phyloP scores from a whole-genome alignment of 2,329 filamentous ascomycete genomes.

The Bipolaris gigantea region DNA sequence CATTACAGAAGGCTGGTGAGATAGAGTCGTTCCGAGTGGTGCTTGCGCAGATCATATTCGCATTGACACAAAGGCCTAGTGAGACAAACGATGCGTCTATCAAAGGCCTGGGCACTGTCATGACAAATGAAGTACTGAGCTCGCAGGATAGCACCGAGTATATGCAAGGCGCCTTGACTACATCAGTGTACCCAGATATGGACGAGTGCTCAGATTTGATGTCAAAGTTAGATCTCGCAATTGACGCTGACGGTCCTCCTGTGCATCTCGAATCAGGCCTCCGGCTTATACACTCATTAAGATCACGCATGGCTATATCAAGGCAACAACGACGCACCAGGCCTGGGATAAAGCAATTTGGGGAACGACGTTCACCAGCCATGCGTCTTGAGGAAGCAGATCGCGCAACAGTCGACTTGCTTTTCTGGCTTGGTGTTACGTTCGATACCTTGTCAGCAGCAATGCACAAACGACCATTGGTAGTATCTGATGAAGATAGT shows the following conservation, averaged over 20 bases:
- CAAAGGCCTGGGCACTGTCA: neutral
- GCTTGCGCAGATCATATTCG: conserved; percentile 52
- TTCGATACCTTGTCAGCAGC: conserved; percentile 60
- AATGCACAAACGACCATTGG: conserved; percentile 53
- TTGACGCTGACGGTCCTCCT: conserved; percentile 43
- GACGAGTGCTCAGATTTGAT: conserved; percentile 36
- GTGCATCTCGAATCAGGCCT: conserved; percentile 47
- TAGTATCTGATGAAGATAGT: conserved; percentile 53
- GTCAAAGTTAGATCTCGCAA: conserved; percentile 37
- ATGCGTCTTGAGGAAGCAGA: conserved; percentile 40
- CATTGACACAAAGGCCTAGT: conserved; percentile 49
- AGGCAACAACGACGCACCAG: conserved; percentile 16
- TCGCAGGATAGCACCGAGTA: neutral
- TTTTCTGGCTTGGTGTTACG: conserved; percentile 64
- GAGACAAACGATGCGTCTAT: conserved; percentile 16
- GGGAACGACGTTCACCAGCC: conserved; percentile 17
- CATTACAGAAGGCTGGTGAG: conserved; percentile 43
- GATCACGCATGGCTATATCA: conserved; percentile 34
- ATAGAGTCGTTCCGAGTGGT: conserved; percentile 52
- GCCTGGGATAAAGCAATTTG: conserved; percentile 10
- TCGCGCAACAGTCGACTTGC: conserved; percentile 54
- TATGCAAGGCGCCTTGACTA: neutral
- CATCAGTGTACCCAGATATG: conserved; percentile 18
- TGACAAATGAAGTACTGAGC: neutral
- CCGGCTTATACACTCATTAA: conserved; percentile 44